Conservation (phyloP, 2,329 filamentous ascomycete species). For the Aureobasidium leucospermi region DNA sequence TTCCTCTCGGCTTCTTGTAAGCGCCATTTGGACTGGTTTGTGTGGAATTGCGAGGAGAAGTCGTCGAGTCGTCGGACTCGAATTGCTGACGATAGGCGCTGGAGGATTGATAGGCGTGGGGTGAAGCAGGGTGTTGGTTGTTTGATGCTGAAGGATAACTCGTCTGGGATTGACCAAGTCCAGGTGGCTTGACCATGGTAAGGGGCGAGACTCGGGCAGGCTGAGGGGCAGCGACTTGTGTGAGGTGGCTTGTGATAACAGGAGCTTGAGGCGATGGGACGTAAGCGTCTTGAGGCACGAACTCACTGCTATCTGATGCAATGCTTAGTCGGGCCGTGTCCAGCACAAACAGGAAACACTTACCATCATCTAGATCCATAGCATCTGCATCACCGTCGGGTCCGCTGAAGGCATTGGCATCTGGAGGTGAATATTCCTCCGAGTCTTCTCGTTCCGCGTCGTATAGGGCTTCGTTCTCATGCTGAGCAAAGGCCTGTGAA, state of each 20-base stretch:
- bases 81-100: conserved; percentile 17
- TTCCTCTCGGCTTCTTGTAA: conserved; percentile 15
- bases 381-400: conserved; percentile 12
- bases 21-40: conserved; percentile 19
- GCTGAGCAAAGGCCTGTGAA: neutral
- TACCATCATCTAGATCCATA: conserved; percentile 15
- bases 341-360: conserved; percentile 17
- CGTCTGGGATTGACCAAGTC: conserved; percentile 42
- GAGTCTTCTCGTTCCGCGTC: conserved; percentile 31
- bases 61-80: conserved; percentile 13
- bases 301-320: conserved; percentile 15
- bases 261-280: conserved; percentile 45
- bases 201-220: conserved; percentile 61
- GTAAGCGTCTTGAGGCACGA: conserved; percentile 9
- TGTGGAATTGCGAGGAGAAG: conserved; percentile 14
- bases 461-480: conserved; percentile 12
- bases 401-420: conserved; percentile 29
- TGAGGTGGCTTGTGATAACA: conserved; percentile 58
- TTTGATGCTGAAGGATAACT: conserved; percentile 24
- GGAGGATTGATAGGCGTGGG: conserved; percentile 4
- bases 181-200: conserved; percentile 44
- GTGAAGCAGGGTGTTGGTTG: conserved; percentile 14
- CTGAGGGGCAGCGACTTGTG: conserved; percentile 62
- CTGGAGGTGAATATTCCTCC: conserved; percentile 40
- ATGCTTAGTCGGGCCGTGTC: conserved; percentile 16